Percentiles rank a stretch among this genome's conserved stretches.
These are phyloP conservation scores for Clavispora santaluciae DNA, from an alignment of 805 yeast species.

Conservation along the genomic window DNA sequence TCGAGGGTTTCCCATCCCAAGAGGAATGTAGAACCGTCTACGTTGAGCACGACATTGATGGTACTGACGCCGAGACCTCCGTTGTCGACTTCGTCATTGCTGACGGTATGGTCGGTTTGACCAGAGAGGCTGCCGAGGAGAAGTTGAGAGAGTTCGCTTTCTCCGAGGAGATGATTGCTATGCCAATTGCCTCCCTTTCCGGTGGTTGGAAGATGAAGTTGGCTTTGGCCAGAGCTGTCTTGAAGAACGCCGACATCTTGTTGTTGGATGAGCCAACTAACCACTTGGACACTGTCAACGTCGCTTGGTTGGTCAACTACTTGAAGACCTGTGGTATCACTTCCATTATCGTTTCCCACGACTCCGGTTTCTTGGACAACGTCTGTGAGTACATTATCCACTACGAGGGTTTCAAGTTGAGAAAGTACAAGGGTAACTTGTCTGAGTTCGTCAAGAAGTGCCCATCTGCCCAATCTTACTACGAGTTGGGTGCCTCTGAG, in stretches of 20 bases:
- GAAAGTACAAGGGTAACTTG: constrained; percentile 99
- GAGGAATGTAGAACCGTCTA: constrained; percentile 98
- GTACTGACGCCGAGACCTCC: constrained; percentile 93
- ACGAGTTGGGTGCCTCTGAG: constrained; percentile 98
- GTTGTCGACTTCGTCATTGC: constrained; percentile 88
- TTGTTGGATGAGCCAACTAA: constrained; percentile 99
- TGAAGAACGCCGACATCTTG: constrained; percentile 96
- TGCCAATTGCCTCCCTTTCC: constrained; percentile 95
- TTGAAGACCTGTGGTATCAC: constrained; percentile 97
- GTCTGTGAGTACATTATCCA: constrained; percentile 97
- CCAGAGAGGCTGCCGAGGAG: constrained; percentile 63
- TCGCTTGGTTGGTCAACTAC: constrained; percentile 99
- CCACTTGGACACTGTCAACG: constrained; percentile 99
- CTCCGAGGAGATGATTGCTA: constrained; percentile 85
- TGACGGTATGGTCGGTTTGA: constrained; percentile 69
- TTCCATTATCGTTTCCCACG: constrained; percentile 98
- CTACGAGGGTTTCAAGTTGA: constrained; percentile 99
- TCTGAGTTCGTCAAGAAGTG: constrained; percentile 98
- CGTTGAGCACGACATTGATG: constrained; percentile 99
- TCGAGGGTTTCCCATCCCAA: constrained; percentile 99
- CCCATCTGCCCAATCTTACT: constrained; percentile 98
- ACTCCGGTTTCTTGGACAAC: constrained; percentile 98
- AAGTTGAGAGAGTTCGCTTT: constrained; percentile 89
- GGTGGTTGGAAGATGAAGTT: constrained; percentile 99
- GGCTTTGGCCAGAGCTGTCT: constrained; percentile 98